Base-by-base conservation (phyloP, 2,329 filamentous ascomycete genomes). In the Byssoonygena ceratinophila region DNA sequence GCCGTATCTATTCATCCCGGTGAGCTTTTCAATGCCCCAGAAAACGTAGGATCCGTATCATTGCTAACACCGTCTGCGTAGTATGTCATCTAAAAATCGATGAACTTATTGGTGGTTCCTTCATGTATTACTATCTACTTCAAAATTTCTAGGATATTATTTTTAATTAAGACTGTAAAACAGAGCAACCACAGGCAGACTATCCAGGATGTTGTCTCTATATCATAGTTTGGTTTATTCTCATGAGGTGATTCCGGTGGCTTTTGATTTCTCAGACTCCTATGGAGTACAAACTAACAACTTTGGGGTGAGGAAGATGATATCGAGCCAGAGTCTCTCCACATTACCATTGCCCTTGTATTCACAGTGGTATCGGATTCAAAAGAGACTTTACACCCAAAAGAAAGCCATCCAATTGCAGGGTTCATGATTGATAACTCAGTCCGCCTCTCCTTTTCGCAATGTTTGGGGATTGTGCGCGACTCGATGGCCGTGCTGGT, bases 1-100 rank as follows among this genome's bases (percentile, higher is more conserved):
- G 51, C 87, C 87, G 37, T 91, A 89, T 67, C 74, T 92, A 51
- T 92, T 94, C 67, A 88, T 94, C 72, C 87, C 87, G 54, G 78
- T 77, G 62, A 71, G 75, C 67, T 18, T 12, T 18, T 22, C 25
- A 23, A 36, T 20, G 37, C 12, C 40, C 9, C 18, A 23, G 29
- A 14, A 12, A 40, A 20, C 14, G 14, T 40, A 25, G 11, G 50
- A n/a, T 16, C 25, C n/a, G n/a, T n/a, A n/a, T n/a, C n/a, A n/a
- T n/a, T n/a, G n/a, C n/a, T n/a, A n/a, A n/a, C n/a, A n/a, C n/a
- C 1, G 9, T 29, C 27, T 36, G 9, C 39, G 16, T 22, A 51
- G 56, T 58, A 58, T 27, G 54, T 58, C 12, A 52, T 58, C 36
- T 58, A 53, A 54, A 14, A 6, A 27, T 25, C 39, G 12, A 39